Base-by-base conservation (phyloP, 306 rosid species). In the Prosopis cineraria region DNA sequence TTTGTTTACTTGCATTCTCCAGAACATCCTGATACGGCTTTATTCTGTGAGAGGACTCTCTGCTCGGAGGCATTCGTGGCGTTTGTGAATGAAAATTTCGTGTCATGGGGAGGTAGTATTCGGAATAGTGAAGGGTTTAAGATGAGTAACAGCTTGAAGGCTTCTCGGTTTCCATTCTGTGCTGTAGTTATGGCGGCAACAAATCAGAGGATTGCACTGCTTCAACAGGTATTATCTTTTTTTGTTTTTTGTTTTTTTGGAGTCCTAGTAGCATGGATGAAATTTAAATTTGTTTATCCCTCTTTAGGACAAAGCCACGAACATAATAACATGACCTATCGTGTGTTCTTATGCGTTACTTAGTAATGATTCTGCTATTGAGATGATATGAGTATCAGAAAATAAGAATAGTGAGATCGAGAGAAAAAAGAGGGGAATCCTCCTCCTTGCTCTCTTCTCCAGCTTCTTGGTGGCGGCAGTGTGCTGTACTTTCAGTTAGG, bases 81-180 rank as follows among this genome's bases (percentile, higher is more conserved):
- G 3, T 96, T 88, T 60, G 85, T 96, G 7, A 93, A 96, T 39
- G 96, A 91, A 84, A 96, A 96, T 60, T 96, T 96, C 50, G 97
- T 96, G 19, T 82, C 93, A 14, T 96, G 99, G 99, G 98, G 98
- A 70, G 99, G 99, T 16, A 93, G 90, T 55, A 96, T 96, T 74
- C 80, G 98, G 29, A 84, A 91, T 8, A 93, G 94, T 74, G 99
- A 96, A 81, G 99, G 99, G 7, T 96, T 96, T 84, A 96, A 93
- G 96, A 96, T 93, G 99, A 90, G 97, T 80, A 93, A 96, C 52
- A 91, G 97, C 76, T 86, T 96, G 85, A 96, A 96, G 85, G 99
- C 99, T 10, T 93, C 99, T 0, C 48, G 97, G 16, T 96, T 84
- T 62, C 99, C 99, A 1, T 96, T 96, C 70, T 96, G 99, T 82